phyloP scores from a whole-genome alignment of 768 basidiomycete genomes.

The Boletus sensibilis region DNA sequence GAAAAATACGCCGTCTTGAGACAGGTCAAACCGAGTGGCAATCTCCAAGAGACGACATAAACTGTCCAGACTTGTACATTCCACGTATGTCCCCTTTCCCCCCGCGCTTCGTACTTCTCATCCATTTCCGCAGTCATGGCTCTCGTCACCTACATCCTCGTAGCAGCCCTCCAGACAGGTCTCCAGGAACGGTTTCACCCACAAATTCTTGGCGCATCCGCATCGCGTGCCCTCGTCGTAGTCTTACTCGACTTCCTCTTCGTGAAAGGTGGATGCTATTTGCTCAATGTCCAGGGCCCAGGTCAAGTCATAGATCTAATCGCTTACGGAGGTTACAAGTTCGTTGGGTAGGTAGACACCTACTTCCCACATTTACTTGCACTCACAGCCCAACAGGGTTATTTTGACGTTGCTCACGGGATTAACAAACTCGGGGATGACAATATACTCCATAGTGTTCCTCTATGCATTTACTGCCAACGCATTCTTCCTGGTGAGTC shows the following conservation, averaged over 20 bases:
- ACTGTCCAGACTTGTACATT: conserved; percentile 95
- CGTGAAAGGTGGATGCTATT: conserved; percentile 89
- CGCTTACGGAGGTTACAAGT: conserved; percentile 96
- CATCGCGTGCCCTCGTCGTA: conserved; percentile 81
- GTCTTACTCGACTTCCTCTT: conserved; percentile 86
- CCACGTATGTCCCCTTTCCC: conserved; percentile 54
- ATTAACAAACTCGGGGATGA: conserved; percentile 59
- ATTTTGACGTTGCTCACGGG: conserved; percentile 76
- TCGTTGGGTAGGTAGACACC: conserved; percentile 70
- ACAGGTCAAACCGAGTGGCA: conserved; percentile 72
- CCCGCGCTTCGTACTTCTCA: conserved; percentile 2
- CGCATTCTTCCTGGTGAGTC: conserved; percentile 85
- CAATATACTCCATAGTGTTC: conserved; percentile 71
- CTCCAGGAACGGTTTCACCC: conserved; percentile 84
- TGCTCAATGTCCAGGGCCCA: conserved; percentile 79
- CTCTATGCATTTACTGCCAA: conserved; percentile 86
- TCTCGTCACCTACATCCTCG: conserved; percentile 90
- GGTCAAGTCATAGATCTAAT: conserved; percentile 77
- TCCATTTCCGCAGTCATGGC: conserved; percentile 72
- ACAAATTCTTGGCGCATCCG: conserved; percentile 81
- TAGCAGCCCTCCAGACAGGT: conserved; percentile 83
- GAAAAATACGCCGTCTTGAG: conserved; percentile 65
- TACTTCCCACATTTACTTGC: neutral
- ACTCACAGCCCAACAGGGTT: conserved; percentile 51
- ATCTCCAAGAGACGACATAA: conserved; percentile 90